These are phyloP conservation scores for Geotrichum citri-aurantii DNA, from an alignment of 1,139 yeast species.

Conservation along the genomic window DNA sequence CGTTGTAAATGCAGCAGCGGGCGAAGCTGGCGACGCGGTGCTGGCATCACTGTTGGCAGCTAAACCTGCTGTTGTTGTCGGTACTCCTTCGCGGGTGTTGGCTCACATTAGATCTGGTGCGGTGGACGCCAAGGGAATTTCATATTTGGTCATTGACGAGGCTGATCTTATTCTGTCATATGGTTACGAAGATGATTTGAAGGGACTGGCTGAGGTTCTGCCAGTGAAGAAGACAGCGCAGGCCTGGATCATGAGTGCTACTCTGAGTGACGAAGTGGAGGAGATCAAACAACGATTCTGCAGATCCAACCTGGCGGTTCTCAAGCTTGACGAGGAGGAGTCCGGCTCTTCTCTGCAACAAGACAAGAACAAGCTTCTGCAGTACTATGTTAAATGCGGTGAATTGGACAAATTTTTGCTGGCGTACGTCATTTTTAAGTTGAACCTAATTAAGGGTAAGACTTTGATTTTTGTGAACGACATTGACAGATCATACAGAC, in stretches of 20 bases:
- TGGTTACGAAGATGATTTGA: slow-evolving; percentile 84
- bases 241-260: slow-evolving; percentile 94
- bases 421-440: slow-evolving; percentile 85
- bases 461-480: slow-evolving; percentile 86
- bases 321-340: slow-evolving; percentile 56
- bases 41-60: slow-evolving; percentile 63
- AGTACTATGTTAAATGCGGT: slow-evolving; percentile 77
- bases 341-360: slow-evolving; percentile 34
- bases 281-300: slow-evolving; percentile 72
- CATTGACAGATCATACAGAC: slow-evolving; percentile 90
- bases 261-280: slow-evolving; percentile 80
- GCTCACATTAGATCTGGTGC: slow-evolving; percentile 38
- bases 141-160: slow-evolving; percentile 84
- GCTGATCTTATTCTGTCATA: slow-evolving; percentile 87
- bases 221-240: slow-evolving; percentile 75
- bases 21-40: slow-evolving; percentile 60
- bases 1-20: slow-evolving; percentile 68
- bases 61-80: slow-evolving; percentile 69
- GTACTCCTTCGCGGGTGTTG: slow-evolving; percentile 82
- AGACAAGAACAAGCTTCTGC: slow-evolving; percentile 55
- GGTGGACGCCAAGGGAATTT: slow-evolving; percentile 44
- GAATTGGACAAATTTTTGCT: slow-evolving; percentile 91
- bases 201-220: slow-evolving; percentile 51
- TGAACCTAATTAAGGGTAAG: slow-evolving; percentile 85
- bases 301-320: slow-evolving; percentile 68